Evolutionary conservation across 805 yeast species (phyloP).

Genomic region (Sugiyamaella chiloensis): DNA sequence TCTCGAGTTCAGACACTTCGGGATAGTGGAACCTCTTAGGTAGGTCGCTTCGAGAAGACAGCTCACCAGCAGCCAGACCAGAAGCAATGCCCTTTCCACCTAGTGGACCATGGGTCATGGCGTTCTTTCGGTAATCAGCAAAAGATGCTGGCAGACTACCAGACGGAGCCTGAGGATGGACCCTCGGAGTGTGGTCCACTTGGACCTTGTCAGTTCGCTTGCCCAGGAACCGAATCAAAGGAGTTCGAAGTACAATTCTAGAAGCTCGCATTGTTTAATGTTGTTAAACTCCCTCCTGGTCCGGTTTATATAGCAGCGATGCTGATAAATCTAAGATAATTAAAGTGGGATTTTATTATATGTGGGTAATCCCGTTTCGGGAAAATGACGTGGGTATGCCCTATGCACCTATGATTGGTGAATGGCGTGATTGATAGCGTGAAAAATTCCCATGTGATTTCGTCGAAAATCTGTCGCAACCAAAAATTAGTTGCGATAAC

Average conservation of each 20-base stretch:
- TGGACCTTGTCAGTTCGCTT: constrained; percentile 51
- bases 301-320: too few relatives aligned
- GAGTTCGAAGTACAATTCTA: constrained; percentile 37
- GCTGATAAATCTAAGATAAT: too few relatives aligned
- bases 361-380: too few relatives aligned
- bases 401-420: too few relatives aligned
- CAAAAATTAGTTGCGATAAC: too few relatives aligned
- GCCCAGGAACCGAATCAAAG: constrained; percentile 83
- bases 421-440: too few relatives aligned
- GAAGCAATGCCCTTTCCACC: constrained; percentile 28
- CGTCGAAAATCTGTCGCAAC: too few relatives aligned
- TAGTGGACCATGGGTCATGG: constrained; percentile 35
- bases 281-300: too few relatives aligned
- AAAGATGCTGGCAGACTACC: constrained; percentile 40
- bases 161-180: constrained; percentile 40
- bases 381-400: too few relatives aligned
- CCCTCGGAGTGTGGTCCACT: constrained; percentile 19
- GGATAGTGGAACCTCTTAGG: constrained; percentile 73
- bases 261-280: constrained; percentile 35
- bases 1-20: constrained; percentile 61
- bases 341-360: too few relatives aligned
- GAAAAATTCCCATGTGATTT: too few relatives aligned
- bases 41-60: constrained; percentile 55
- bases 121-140: constrained; percentile 29
- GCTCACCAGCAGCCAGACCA: constrained; percentile 31